Percentiles rank a stretch among this genome's conserved stretches.
Evolutionary conservation across 768 basidiomycete genomes (phyloP).

Genomic region (Boletus eberwhitei): DNA sequence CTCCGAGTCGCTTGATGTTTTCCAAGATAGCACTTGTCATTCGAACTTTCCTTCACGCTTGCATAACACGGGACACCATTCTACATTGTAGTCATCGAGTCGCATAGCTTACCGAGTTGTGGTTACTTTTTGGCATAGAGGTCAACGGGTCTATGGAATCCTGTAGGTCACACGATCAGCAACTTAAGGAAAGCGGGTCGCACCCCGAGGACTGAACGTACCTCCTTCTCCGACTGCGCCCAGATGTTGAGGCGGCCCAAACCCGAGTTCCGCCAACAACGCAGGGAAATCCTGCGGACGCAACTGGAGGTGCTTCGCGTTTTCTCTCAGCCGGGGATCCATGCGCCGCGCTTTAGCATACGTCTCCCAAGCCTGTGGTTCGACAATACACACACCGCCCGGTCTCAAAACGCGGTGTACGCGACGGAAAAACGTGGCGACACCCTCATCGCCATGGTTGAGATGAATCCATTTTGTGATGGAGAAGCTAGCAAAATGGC

Average conservation of each 20-base stretch:
- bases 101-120: not conserved
- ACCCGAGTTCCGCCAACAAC: constrained; percentile 60
- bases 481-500: constrained; percentile 45
- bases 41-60: not conserved
- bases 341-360: constrained; percentile 76
- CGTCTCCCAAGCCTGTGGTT: constrained; percentile 83
- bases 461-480: constrained; percentile 93
- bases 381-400: constrained; percentile 70
- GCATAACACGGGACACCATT: not conserved
- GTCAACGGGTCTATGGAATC: constrained; percentile 46
- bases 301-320: constrained; percentile 50
- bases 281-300: constrained; percentile 62
- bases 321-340: constrained; percentile 61
- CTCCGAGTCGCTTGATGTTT: too few species aligned
- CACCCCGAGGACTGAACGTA: constrained; percentile 26
- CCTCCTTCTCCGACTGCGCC: constrained; percentile 66
- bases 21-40: too few species aligned
- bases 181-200: not conserved
- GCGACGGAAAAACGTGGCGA: constrained; percentile 64
- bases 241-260: constrained; percentile 44
- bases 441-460: constrained; percentile 70
- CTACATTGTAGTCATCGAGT: not conserved
- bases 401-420: constrained; percentile 54
- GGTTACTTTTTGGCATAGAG: constrained; percentile 48
- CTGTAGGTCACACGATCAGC: constrained; percentile 9